phyloP scores from a whole-genome alignment of 208 protist species.

The Leishmania arabica region DNA sequence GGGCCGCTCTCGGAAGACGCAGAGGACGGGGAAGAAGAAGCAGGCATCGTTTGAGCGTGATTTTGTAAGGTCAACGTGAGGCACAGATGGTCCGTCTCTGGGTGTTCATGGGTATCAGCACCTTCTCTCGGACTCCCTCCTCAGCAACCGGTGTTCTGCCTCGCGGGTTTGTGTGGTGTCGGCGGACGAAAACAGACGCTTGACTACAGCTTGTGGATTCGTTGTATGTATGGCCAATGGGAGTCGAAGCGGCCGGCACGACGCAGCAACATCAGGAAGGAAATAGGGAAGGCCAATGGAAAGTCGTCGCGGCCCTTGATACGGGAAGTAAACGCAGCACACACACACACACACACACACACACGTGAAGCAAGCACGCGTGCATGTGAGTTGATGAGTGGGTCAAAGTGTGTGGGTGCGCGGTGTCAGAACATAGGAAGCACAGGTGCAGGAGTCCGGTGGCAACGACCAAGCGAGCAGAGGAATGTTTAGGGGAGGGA shows the following conservation, averaged over 20 bases:
- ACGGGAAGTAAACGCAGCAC: background rate
- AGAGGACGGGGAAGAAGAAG: slow-evolving; percentile 18
- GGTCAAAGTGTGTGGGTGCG: background rate
- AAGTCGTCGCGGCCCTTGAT: background rate
- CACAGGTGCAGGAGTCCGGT: background rate
- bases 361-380: background rate
- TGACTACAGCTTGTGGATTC: background rate
- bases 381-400: background rate
- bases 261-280: background rate
- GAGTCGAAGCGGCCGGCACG: background rate
- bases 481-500: background rate
- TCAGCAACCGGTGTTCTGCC: background rate
- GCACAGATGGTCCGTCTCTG: background rate
- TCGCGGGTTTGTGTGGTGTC: background rate
- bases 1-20: slow-evolving; percentile 10
- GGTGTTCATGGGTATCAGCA: background rate
- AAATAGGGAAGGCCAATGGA: background rate
- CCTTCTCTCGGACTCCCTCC: background rate
- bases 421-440: background rate
- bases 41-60: background rate
- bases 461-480: background rate
- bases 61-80: background rate
- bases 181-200: background rate
- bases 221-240: background rate
- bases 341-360: background rate